Base-by-base conservation (phyloP, 75 land plant genomes). In the Pseudotsuga menziesii region DNA sequence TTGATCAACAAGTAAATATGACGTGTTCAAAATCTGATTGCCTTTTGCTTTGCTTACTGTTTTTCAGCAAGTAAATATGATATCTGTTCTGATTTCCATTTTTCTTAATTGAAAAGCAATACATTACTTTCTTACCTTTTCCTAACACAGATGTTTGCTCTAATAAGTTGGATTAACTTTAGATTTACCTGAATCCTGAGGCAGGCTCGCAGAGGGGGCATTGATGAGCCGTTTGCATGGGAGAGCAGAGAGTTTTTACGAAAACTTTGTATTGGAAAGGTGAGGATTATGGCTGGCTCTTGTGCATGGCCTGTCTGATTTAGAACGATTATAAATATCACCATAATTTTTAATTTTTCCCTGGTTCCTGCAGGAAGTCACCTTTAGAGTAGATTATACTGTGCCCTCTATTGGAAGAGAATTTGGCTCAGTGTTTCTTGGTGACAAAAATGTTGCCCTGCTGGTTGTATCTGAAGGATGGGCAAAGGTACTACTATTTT, bases 201-300 rank as follows among this genome's bases (percentile, higher is more conserved):
- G 48, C 80, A 97, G 99, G 99, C 99, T 29, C 89, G 99, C 4
- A 88, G 98, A 58, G 99, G 91, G 54, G 88, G 89, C 8, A n/a
- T 75, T 48, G 99, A 97, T 84, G 99, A 97, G 79, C 98, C 98
- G 2, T 97, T 92, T 83, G 99, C 99, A 54, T 97, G 99, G 99
- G 89, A 92, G 0, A 95, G 99, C 82, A 85, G 94, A 75, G 99
- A 97, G 77, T 94, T 74, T 75, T 83, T 97, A 56, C 80, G 99
- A 79, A 92, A 94, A 64, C 88, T 86, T n/a, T 94, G 96, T 80
- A 91, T 97, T 62, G 99, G 99, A 80, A 91, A 97, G 99, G 99
- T 97, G 13, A 4, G 26, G 44, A 20, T 76, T 57, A 23, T 73
- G 58, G 14, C 35, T 58, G 20, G 29, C 2, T 16, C 64, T 78